phyloP scores from a whole-genome alignment of 257 asterid genomes.

The Solanum pennellii region DNA sequence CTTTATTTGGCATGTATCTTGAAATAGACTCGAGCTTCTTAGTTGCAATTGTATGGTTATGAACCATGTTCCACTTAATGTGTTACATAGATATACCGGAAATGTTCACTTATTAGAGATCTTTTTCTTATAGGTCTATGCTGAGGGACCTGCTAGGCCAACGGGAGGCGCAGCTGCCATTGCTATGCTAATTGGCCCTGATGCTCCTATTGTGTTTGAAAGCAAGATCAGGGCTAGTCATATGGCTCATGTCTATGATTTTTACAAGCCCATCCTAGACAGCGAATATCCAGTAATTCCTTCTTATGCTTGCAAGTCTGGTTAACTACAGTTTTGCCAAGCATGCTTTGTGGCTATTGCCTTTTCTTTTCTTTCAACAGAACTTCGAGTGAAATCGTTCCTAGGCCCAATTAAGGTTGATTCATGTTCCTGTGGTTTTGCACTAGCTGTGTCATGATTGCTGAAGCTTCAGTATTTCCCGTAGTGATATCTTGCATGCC shows the following conservation, averaged over 20 bases:
- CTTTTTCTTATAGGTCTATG: conserved; percentile 66
- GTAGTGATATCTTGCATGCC: neutral
- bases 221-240: conserved; percentile 94
- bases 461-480: neutral
- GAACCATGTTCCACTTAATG: neutral
- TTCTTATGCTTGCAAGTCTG: neutral
- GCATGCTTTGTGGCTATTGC: neutral
- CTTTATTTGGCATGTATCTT: neutral
- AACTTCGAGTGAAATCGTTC: neutral
- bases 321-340: neutral
- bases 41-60: neutral
- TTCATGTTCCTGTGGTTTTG: neutral
- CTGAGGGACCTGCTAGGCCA: conserved; percentile 99
- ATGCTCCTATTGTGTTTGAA: conserved; percentile 94
- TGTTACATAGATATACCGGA: neutral
- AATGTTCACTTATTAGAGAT: neutral
- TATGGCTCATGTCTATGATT: conserved; percentile 95
- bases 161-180: conserved; percentile 99
- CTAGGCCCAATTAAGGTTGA: neutral
- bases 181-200: conserved; percentile 96
- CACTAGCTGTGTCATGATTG: neutral
- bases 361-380: neutral
- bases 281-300: conserved; percentile 97
- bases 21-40: neutral
- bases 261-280: conserved; percentile 97